Evolutionary conservation across 257 asterid genomes (phyloP).

Genomic region (Gentiana straminea): DNA sequence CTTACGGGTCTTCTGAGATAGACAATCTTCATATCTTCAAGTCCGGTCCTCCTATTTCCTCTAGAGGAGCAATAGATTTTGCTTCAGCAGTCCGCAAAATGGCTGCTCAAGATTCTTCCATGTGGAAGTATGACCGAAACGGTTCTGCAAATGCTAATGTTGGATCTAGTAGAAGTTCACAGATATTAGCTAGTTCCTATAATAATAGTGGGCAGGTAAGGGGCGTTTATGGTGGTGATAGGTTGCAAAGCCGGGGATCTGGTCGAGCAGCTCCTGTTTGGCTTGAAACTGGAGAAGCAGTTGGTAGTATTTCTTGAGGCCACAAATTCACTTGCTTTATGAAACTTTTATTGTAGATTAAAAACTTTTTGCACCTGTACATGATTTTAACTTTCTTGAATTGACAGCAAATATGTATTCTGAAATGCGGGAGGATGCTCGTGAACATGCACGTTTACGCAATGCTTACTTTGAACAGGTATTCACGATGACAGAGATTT

Average conservation of each 20-base stretch:
- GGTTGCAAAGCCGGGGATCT: constrained; percentile 54
- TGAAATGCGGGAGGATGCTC: constrained; percentile 97
- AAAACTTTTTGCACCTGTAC: constrained; percentile 15
- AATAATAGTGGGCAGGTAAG: constrained; percentile 45
- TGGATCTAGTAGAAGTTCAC: constrained; percentile 83
- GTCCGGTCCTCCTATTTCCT: constrained; percentile 50
- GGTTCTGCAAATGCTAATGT: constrained; percentile 45
- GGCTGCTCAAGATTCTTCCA: constrained; percentile 66
- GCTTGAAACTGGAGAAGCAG: constrained; percentile 76
- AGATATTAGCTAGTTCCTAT: constrained; percentile 41
- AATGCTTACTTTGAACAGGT: constrained; percentile 99
- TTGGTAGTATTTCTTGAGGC: constrained; percentile 56
- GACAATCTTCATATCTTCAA: constrained; percentile 31
- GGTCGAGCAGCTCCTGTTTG: constrained; percentile 52
- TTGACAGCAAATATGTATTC: constrained; percentile 87
- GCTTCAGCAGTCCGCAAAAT: constrained; percentile 71
- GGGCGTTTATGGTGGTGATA: constrained; percentile 34
- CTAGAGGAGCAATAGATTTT: constrained; percentile 63
- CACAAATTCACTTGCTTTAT: constrained; percentile 15
- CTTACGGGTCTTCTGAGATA: constrained; percentile 38
- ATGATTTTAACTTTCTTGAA: constrained; percentile 41
- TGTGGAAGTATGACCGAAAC: constrained; percentile 63
- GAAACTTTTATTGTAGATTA: constrained; percentile 11
- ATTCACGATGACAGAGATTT: constrained; percentile 26
- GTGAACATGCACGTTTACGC: constrained; percentile 93